Base-by-base conservation (phyloP, 768 basidiomycete species). In the Multifurca ochricompacta region DNA sequence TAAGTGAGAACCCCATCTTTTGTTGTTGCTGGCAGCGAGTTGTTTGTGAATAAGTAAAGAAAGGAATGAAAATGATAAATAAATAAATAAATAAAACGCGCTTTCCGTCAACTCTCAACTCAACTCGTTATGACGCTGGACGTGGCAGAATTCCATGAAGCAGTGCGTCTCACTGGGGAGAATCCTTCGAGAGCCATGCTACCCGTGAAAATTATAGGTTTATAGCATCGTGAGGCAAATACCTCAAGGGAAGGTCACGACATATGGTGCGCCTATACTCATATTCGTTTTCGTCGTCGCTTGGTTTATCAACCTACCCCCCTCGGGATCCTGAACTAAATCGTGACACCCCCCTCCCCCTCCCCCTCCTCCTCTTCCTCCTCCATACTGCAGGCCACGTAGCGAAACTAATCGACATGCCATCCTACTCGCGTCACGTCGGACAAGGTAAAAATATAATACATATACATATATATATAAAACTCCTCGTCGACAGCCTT, bases 381-480 rank as follows among this genome's bases (percentile, higher is more conserved):
- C n/a, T 18, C 50, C 25, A 27, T 25, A 32, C 25, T 11, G 9
- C 59, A 91, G 87, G 85, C 3, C 86, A 90, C 63, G 78, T 91
- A 51, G 87, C 89, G 6, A 88, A 83, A 62, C 71, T 91, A 21
- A 75, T 87, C 51, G 86, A 86, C 16, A 87, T 85, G 83, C 89
- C 88, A 0, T 74, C 74, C 23, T 78, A 91, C 68, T 80, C 89
- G 4, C 76, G 89, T 43, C 87, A 87, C 61, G 88, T 91, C 25
- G 89, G 89, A 4, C 86, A 89, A 74, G 88, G 89, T 85, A 57
- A 48, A 42, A 50, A 34, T 11, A 19, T n/a, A n/a, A n/a, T n/a
- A n/a, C n/a, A n/a, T n/a, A n/a, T n/a, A n/a, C n/a, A n/a, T n/a
- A n/a, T n/a, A n/a, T n/a, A n/a, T n/a, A n/a, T n/a, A n/a, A n/a